Conservation (phyloP, 495 filamentous ascomycete species). For the Glonium stellatum region DNA sequence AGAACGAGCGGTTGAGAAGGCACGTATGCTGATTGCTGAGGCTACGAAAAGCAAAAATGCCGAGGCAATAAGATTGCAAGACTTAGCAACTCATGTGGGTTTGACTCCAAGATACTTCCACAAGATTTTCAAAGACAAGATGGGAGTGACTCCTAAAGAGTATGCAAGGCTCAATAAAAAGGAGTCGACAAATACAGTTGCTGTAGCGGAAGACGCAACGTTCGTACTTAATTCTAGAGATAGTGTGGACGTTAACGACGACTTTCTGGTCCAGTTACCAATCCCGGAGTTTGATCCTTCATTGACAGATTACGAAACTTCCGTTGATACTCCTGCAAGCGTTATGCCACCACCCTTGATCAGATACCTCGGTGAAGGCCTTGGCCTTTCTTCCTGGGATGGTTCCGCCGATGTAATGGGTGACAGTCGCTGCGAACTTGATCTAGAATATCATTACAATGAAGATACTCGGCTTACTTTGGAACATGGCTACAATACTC, state of each 20-base stretch:
- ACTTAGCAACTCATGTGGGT: slow-evolving; percentile 47
- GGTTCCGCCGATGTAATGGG: no score
- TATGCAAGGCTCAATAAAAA: slow-evolving; percentile 32
- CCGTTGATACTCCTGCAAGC: no score
- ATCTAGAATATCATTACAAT: no score
- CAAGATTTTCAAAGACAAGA: slow-evolving; percentile 54
- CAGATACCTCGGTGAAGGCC: no score
- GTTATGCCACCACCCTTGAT: no score
- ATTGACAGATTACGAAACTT: no score
- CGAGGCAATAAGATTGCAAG: slow-evolving; percentile 41
- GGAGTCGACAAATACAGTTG: not conserved
- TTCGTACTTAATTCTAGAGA: not conserved
- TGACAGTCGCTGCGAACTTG: no score
- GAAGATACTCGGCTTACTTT: no score
- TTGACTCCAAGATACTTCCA: slow-evolving; percentile 58
- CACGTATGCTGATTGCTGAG: slow-evolving; percentile 35
- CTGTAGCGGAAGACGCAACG: not conserved
- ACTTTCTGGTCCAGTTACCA: not conserved
- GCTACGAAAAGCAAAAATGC: slow-evolving; percentile 21
- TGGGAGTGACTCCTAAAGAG: slow-evolving; percentile 55
- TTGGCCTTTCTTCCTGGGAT: no score
- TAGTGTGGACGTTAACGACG: not conserved
- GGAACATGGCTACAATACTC: no score
- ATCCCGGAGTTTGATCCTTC: no score
- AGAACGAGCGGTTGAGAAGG: slow-evolving; percentile 41